phyloP scores from a whole-genome alignment of 495 filamentous ascomycete species.

The Amphirosellinia nigrospora region DNA sequence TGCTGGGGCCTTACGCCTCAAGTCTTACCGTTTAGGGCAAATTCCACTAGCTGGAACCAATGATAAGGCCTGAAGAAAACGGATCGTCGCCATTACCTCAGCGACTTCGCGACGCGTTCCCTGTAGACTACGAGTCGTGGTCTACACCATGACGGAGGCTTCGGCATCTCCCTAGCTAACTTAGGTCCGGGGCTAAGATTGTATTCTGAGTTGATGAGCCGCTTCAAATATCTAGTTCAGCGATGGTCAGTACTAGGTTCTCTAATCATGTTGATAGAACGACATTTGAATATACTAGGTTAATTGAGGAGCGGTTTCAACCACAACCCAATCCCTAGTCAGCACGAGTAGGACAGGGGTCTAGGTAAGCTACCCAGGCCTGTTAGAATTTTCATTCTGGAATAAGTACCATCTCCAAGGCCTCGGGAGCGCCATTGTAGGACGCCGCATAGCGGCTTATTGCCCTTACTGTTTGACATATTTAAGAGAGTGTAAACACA shows the following conservation, averaged over 20 bases:
- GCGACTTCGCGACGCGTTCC: background rate
- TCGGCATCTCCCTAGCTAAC: conserved; percentile 3
- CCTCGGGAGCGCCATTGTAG: background rate
- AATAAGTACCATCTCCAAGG: background rate
- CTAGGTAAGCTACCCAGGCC: background rate
- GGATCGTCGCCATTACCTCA: conserved; percentile 8
- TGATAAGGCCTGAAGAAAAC: conserved; percentile 2
- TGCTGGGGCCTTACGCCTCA: conserved; percentile 21
- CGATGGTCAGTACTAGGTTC: background rate
- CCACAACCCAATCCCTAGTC: too few relatives aligned
- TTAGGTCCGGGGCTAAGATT: background rate
- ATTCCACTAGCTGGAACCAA: background rate
- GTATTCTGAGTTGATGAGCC: background rate
- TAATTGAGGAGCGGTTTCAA: too few relatives aligned
- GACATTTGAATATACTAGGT: background rate
- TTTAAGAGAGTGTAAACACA: background rate
- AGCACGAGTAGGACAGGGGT: conserved; percentile 5
- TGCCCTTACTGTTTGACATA: conserved; percentile 7
- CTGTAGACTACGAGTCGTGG: background rate
- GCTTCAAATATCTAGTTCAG: background rate
- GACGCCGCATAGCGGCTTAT: background rate
- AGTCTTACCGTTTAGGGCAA: conserved; percentile 9
- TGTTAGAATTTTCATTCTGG: background rate
- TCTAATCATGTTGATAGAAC: background rate
- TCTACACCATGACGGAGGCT: too few relatives aligned